These are phyloP conservation scores for Candida ortonii DNA, from an alignment of 805 yeast species.

Conservation along the genomic window DNA sequence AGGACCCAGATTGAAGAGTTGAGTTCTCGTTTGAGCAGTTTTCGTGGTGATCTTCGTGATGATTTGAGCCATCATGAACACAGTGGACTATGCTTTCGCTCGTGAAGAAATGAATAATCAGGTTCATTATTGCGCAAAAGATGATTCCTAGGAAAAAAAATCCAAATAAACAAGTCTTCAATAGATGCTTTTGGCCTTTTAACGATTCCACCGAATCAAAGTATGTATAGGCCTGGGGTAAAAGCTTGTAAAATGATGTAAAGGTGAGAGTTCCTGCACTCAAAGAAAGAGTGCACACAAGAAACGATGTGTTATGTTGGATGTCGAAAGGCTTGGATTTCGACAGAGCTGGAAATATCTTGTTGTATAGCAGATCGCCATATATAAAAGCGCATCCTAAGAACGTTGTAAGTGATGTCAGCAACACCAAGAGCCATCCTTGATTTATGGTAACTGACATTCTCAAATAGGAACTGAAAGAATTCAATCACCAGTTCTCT, in stretches of 20 bases:
- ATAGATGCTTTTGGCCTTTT: constrained; percentile 20
- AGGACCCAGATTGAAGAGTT: too few relatives aligned
- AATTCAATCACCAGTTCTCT: background rate
- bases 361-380: constrained; percentile 51
- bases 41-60: constrained; percentile 16
- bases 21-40: too few relatives aligned
- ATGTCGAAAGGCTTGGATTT: constrained; percentile 47
- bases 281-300: constrained; percentile 71
- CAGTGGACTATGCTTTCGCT: constrained; percentile 85
- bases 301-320: constrained; percentile 57
- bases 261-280: constrained; percentile 80
- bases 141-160: constrained; percentile 50
- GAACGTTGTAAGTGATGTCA: constrained; percentile 69
- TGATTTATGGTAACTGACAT: constrained; percentile 31
- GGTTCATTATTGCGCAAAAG: constrained; percentile 59
- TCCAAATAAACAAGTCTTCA: constrained; percentile 44
- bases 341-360: constrained; percentile 42
- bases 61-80: constrained; percentile 51
- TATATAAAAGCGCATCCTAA: constrained; percentile 68
- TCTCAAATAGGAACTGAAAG: background rate
- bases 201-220: constrained; percentile 33
- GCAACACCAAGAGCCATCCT: constrained; percentile 64
- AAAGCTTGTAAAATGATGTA: constrained; percentile 70
- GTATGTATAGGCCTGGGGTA: constrained; percentile 65
- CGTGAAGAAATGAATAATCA: constrained; percentile 67